phyloP scores from a whole-genome alignment of 2,329 filamentous ascomycete species.

The Talaromyces sp. region DNA sequence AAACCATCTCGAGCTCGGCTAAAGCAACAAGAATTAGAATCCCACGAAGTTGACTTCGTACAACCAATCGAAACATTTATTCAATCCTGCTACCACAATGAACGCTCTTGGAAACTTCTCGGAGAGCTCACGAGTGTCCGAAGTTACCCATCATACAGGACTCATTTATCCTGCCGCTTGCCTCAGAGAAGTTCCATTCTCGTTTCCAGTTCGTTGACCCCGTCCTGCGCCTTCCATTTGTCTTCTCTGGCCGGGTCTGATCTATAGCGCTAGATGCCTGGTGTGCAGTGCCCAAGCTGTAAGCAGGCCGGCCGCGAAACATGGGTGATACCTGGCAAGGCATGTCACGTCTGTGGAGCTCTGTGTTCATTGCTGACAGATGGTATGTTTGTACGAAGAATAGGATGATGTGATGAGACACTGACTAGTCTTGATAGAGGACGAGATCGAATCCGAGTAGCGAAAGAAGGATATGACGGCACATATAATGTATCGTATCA shows the following conservation, averaged over 20 bases:
- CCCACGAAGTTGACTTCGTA: not conserved
- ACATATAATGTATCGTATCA: not conserved
- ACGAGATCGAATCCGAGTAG: not conserved
- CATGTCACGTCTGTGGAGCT: conserved; percentile 18
- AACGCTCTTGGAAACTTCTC: not conserved
- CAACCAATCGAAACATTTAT: not conserved
- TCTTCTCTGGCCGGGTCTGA: not conserved
- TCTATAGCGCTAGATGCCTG: conserved; percentile 13
- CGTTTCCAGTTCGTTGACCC: not conserved
- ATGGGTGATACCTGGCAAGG: conserved; percentile 19
- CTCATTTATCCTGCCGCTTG: not conserved
- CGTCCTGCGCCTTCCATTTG: not conserved
- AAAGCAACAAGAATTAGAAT: not conserved
- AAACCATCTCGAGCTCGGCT: not conserved
- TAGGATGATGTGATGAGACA: not conserved
- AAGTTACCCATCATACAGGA: not conserved
- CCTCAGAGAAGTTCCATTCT: not conserved
- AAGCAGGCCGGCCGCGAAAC: conserved; percentile 15
- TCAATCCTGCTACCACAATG: not conserved
- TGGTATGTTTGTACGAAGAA: not conserved
- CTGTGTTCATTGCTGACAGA: conserved; percentile 1
- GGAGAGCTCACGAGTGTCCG: not conserved
- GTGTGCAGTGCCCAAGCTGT: conserved; percentile 12
- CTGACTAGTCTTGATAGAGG: conserved; percentile 6
- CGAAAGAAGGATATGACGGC: not conserved